Evolutionary conservation across 768 basidiomycete genomes (phyloP).

Genomic region (Tricholoma terreum): DNA sequence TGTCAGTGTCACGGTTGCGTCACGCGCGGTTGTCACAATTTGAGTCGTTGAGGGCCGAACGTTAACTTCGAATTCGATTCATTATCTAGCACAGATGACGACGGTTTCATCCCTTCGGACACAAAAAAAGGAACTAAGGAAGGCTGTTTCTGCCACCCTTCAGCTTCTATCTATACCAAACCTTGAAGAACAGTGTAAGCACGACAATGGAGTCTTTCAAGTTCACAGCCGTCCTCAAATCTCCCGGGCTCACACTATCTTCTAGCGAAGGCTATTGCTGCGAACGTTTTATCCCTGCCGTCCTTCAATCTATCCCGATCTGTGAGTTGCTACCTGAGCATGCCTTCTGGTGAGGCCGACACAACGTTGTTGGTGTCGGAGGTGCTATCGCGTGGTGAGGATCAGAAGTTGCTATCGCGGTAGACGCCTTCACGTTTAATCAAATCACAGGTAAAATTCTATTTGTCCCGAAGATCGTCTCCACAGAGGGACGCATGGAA

Average conservation of each 20-base stretch:
- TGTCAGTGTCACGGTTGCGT: too few species aligned
- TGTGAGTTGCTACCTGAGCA: slow-evolving; percentile 77
- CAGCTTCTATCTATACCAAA: slow-evolving; percentile 39
- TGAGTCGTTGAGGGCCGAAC: too few species aligned
- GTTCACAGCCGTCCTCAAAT: neutral
- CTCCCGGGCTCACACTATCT: neutral
- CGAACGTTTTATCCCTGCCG: slow-evolving; percentile 46
- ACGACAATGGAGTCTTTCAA: neutral
- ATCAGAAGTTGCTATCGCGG: neutral
- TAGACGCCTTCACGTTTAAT: neutral
- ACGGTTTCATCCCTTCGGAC: slow-evolving; percentile 27
- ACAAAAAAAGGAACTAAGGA: slow-evolving; percentile 58
- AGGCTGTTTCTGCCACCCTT: slow-evolving; percentile 44
- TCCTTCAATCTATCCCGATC: slow-evolving; percentile 46
- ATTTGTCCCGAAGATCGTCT: slow-evolving; percentile 65
- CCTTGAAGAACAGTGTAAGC: slow-evolving; percentile 61
- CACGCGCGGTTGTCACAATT: too few species aligned
- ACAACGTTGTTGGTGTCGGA: slow-evolving; percentile 50
- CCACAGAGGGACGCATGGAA: slow-evolving; percentile 54
- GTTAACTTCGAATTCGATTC: too few species aligned
- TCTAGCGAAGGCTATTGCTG: slow-evolving; percentile 46
- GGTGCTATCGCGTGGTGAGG: slow-evolving; percentile 55
- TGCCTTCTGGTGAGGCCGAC: slow-evolving; percentile 70
- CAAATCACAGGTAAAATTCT: slow-evolving; percentile 51
- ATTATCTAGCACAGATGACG: slow-evolving; percentile 6